Base-by-base conservation (phyloP, 495 filamentous ascomycete genomes). In the Xylaria flabelliformis region DNA sequence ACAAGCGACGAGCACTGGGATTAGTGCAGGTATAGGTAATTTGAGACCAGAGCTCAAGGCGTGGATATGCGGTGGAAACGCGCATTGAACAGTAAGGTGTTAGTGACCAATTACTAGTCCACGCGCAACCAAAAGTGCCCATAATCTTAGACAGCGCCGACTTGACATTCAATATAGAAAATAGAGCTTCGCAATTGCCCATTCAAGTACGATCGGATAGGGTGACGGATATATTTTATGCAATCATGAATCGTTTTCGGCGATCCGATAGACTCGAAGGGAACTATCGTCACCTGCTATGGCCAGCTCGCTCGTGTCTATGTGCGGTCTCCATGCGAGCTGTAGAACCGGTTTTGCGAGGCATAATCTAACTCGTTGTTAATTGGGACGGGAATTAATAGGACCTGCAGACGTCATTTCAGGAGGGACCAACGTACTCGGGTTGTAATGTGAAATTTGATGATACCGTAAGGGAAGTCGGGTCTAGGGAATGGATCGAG, bases 261-360 rank as follows among this genome's bases (percentile, higher is more conserved):
- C 80, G 67, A 94, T 80, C 50, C 81, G 82, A 81, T 92, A 93
- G 79, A 97, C 85, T 72, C 93, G 86, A 44, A 94, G 83, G 62
- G 94, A 94, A 58, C 87, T 87, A 80, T 98, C 95, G 78, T 95
- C 94, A 70, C 94, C 95, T 51, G 91, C 91, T 70, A 97, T 86
- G 8, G 92, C 93, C 74, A 97, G 82, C 78, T 93, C 87, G 58
- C 82, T 83, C 42, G 70, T 59, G 24, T 48, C 29, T 41, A 46
- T 62, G 62, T 48, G 67, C n/a, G 94, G 94, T 58, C 90, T 86
- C 95, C 95, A 97, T 42, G 88, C 85, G 53, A 97, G 81, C 78
- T 92, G 88, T 64, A 91, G 90, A 69, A 97, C 89, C 7, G 91
- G 84, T 80, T 88, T 94, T 17, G 91, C 91, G 1, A 95, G 89